A percentile compares a stretch with the other conserved stretches of the same genome.
These are phyloP conservation scores for Dendrobium catenatum DNA, from an alignment of 106 monocot genomes.

Conservation along the genomic window DNA sequence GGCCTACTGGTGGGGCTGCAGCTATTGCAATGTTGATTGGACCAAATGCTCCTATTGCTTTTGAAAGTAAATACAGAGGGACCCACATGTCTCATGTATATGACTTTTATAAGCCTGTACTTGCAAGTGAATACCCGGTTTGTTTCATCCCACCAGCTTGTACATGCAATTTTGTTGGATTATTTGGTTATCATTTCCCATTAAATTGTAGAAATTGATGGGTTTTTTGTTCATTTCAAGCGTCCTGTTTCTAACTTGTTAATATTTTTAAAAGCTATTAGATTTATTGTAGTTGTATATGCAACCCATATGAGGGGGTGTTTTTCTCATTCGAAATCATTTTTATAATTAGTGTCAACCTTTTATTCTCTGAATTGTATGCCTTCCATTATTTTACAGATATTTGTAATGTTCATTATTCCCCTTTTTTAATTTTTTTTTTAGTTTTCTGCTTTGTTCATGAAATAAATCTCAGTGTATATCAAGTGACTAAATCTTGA, in stretches of 20 bases:
- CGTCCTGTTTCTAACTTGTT: neutral
- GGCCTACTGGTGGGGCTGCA: slow-evolving; percentile 94
- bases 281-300: neutral
- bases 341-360: neutral
- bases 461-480: too few species aligned
- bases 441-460: too few species aligned
- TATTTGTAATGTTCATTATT: neutral
- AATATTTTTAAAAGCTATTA: neutral
- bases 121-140: slow-evolving; percentile 99
- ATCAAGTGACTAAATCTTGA: too few species aligned
- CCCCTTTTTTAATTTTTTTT: neutral
- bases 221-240: neutral
- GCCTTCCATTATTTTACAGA: neutral
- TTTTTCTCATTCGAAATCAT: neutral
- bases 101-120: slow-evolving; percentile 96
- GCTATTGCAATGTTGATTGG: slow-evolving; percentile 97
- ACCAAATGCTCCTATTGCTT: slow-evolving; percentile 80
- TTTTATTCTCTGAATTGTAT: neutral
- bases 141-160: slow-evolving; percentile 14
- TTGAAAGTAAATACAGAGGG: slow-evolving; percentile 86
- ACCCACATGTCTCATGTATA: slow-evolving; percentile 98
- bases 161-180: neutral
- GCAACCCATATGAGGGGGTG: neutral
- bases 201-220: neutral
- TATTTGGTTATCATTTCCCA: neutral